Base-by-base conservation (phyloP, 495 filamentous ascomycete species). In the Xanthoparmelia taractica region DNA sequence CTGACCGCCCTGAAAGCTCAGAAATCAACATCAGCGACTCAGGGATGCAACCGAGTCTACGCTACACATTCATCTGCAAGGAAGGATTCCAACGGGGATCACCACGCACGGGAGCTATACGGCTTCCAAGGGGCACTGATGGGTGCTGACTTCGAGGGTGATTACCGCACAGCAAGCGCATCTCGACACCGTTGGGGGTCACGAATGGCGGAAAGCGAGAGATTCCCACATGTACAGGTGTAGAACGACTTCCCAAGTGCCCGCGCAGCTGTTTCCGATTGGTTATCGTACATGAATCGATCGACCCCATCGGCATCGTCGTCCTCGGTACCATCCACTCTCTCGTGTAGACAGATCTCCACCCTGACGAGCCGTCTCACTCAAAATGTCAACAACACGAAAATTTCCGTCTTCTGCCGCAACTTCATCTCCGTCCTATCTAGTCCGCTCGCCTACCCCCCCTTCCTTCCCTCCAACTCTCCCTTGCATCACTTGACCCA, bases 81-180 rank as follows among this genome's bases (percentile, higher is more conserved):
- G 34, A 18, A n/a, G 34, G 34, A 56, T 33, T 17, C 29, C 34
- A 34, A 31, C 15, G 52, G 52, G 6, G 27, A 56, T 17, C 34
- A 33, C 10, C 36, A 57, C 17, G 29, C 54, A 6, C 36, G 20
- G 17, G 54, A 57, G 15, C 29, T 57, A 7, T 57, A 57, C 17
- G 31, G 31, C 17, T 57, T 57, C 25, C 54, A 57, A 36, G 54
- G 54, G 20, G 54, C 54, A 36, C 31, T 57, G 2, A 57, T 57
- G 54, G 31, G 54, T 20, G 54, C 54, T 8, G 20, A 57, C 36
- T 57, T 57, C 17, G 54, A 36, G 31, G 54, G 54, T 27, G 31
- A 57, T n/a, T 57, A 57, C 36, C 11, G 54, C 36, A 15, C 31
- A 36, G 54, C 31, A 7, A 36, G 54, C 54, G 54, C 36, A 4